Conservation (phyloP, 495 filamentous ascomycete species). For the Podospora pseudoanserina region DNA sequence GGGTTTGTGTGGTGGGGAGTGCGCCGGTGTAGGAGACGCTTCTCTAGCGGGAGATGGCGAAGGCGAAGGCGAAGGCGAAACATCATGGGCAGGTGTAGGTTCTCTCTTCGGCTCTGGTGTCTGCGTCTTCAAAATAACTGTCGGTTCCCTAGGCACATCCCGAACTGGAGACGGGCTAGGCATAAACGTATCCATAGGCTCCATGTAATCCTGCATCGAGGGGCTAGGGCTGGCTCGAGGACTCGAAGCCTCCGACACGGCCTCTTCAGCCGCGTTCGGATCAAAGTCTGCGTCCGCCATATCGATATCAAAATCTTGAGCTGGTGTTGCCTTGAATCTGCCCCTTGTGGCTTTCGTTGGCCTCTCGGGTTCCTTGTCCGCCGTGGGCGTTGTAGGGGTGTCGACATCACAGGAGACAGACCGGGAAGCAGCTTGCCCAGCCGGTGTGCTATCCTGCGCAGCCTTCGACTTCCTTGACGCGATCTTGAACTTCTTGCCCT, state of each 20-base stretch:
- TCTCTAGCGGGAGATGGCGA: neutral
- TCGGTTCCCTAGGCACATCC: neutral
- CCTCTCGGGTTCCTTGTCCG: conserved; percentile 7
- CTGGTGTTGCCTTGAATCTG: conserved; percentile 12
- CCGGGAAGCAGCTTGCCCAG: conserved; percentile 17
- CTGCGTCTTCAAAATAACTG: neutral
- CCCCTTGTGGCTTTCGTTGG: conserved; percentile 7
- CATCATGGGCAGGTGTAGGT: neutral
- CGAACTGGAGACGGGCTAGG: conserved; percentile 1
- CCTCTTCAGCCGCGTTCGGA: conserved; percentile 26
- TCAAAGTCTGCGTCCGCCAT: conserved; percentile 34
- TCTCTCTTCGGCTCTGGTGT: neutral
- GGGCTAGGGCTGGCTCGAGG: conserved; percentile 5
- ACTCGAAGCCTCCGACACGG: conserved; percentile 13
- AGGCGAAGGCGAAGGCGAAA: conserved; percentile 5
- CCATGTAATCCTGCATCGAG: neutral
- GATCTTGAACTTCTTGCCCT: conserved; percentile 46
- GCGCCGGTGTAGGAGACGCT: neutral
- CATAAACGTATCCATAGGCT: neutral
- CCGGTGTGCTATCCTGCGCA: conserved; percentile 13
- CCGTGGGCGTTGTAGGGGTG: neutral
- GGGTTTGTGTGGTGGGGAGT: neutral
- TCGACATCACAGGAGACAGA: conserved; percentile 9
- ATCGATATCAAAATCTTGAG: conserved; percentile 17
- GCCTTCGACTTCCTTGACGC: conserved; percentile 24